Evolutionary conservation across 176 grass and related monocot species (phyloP).

Genomic region (Canna indica): DNA sequence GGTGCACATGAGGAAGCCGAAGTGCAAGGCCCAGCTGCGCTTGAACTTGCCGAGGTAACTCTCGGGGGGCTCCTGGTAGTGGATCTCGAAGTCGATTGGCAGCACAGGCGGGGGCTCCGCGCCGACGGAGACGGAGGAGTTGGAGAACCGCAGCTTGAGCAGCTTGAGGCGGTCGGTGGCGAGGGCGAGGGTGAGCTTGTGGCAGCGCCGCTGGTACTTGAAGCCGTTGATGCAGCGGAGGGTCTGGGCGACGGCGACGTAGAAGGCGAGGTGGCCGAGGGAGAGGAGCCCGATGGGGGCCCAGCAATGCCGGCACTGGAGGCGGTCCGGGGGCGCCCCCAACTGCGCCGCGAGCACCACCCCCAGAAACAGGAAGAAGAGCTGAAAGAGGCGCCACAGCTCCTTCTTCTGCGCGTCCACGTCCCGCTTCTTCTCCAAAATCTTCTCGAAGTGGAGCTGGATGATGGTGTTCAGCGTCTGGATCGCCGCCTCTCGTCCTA

Average conservation of each 20-base stretch:
- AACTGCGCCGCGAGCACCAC: slow-evolving; percentile 2
- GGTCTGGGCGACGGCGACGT: slow-evolving; percentile 14
- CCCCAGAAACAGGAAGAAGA: slow-evolving; percentile 7
- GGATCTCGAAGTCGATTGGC: slow-evolving; percentile 4
- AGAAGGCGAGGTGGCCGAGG: slow-evolving; percentile 14
- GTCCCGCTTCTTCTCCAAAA: slow-evolving; percentile 5
- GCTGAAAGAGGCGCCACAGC: slow-evolving; percentile 10
- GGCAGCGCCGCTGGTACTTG: slow-evolving; percentile 19
- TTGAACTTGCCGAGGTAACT: slow-evolving; percentile 15
- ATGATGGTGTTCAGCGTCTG: slow-evolving; percentile 8
- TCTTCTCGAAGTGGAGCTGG: slow-evolving; percentile 14
- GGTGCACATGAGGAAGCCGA: slow-evolving; percentile 10
- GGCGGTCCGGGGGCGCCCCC: slow-evolving; percentile 4
- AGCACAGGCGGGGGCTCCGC: neutral
- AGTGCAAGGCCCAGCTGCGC: slow-evolving; percentile 11
- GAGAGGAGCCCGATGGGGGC: slow-evolving; percentile 15
- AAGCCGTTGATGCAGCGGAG: slow-evolving; percentile 19
- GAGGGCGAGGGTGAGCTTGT: slow-evolving; percentile 21
- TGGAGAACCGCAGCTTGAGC: slow-evolving; percentile 5
- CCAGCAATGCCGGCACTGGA: slow-evolving; percentile 19
- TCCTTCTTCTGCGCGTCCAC: slow-evolving; percentile 8
- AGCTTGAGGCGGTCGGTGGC: slow-evolving; percentile 19
- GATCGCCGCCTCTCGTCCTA: neutral
- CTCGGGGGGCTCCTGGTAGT: slow-evolving; percentile 18
- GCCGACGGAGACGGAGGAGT: neutral